Conservation (phyloP, 768 basidiomycete species). For the Neoboletus brunneissimus region DNA sequence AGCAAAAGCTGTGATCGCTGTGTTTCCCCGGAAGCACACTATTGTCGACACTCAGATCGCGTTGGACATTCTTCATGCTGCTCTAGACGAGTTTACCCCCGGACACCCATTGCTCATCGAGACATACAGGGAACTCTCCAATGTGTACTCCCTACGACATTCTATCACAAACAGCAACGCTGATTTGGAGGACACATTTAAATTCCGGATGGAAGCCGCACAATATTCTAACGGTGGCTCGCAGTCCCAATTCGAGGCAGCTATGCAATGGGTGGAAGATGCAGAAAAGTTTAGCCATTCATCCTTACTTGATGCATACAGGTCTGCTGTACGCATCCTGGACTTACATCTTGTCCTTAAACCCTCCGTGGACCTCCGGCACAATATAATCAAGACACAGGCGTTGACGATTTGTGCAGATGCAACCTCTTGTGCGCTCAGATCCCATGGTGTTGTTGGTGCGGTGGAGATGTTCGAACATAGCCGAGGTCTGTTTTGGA, state of each 20-base stretch:
- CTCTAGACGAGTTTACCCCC: constrained; percentile 1
- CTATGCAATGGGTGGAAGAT: constrained; percentile 22
- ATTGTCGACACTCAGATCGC: constrained; percentile 18
- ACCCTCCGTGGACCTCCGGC: too few relatives aligned
- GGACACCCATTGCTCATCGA: constrained; percentile 12
- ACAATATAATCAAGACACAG: too few relatives aligned
- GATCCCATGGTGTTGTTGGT: too few relatives aligned
- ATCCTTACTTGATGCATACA: too few relatives aligned
- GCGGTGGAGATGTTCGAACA: too few relatives aligned
- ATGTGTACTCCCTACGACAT: not conserved
- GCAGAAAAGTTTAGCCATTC: constrained; percentile 12
- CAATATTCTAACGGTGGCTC: constrained; percentile 20
- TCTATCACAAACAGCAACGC: constrained; percentile 3
- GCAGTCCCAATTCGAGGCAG: constrained; percentile 12
- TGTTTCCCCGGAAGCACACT: constrained; percentile 3
- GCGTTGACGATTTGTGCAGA: too few relatives aligned
- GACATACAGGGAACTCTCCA: constrained; percentile 13
- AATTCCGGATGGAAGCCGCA: constrained; percentile 17
- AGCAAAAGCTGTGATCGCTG: constrained; percentile 16
- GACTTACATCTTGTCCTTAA: too few relatives aligned
- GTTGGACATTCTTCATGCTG: constrained; percentile 15
- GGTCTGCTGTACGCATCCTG: too few relatives aligned
- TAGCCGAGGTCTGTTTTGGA: too few relatives aligned
- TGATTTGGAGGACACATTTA: constrained; percentile 26
- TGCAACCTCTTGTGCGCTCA: too few relatives aligned